Conservation (phyloP, 2,329 filamentous ascomycete genomes). For the Aureobasidium sp. region DNA sequence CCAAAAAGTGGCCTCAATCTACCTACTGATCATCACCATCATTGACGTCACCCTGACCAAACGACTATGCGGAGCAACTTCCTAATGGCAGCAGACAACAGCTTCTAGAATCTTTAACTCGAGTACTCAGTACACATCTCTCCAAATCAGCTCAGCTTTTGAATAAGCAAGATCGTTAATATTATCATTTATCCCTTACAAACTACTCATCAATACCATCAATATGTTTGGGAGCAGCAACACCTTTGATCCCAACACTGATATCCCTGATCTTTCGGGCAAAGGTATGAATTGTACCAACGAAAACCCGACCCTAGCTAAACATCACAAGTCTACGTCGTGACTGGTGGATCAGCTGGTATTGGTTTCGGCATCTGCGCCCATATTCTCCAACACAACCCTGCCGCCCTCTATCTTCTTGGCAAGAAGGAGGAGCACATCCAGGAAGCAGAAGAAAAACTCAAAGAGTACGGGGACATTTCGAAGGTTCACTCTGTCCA, state of each 20-base stretch:
- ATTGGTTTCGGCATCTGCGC: constrained; percentile 47
- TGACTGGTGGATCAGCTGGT: constrained; percentile 45
- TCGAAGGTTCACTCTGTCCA: constrained; percentile 40
- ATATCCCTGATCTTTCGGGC: constrained; percentile 35
- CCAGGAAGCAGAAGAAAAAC: constrained; percentile 37
- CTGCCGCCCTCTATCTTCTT: constrained; percentile 42
- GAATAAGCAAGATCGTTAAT: neutral
- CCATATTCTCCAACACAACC: constrained; percentile 46
- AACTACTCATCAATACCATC: neutral
- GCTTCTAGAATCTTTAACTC: neutral
- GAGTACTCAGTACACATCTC: neutral
- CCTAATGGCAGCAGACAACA: neutral
- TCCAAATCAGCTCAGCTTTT: neutral
- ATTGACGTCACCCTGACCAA: constrained; percentile 8
- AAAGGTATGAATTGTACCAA: constrained; percentile 24
- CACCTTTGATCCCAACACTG: constrained; percentile 34
- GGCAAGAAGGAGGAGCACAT: constrained; percentile 45
- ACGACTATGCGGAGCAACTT: neutral
- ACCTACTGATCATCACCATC: neutral
- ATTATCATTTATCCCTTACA: neutral
- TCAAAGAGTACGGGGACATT: constrained; percentile 40
- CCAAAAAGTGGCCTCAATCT: neutral
- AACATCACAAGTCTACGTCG: constrained; percentile 33
- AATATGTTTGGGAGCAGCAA: constrained; percentile 23
- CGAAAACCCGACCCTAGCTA: neutral